Conservation (phyloP, 768 basidiomycete genomes). For the Agrocybe praecox region DNA sequence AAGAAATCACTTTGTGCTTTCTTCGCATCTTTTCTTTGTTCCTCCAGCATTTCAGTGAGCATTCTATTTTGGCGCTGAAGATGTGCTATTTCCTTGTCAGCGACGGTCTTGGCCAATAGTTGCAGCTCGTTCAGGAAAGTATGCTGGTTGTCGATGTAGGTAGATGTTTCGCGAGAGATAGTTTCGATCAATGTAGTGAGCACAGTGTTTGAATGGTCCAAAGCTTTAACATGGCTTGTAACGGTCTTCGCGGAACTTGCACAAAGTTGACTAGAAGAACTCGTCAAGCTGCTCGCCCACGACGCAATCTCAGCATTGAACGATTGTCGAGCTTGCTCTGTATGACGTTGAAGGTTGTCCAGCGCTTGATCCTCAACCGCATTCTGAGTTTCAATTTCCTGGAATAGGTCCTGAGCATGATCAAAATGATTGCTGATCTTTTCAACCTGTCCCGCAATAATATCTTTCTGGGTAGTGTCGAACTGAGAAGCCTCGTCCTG, state of each 20-base stretch:
- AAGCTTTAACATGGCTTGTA: slow-evolving; percentile 46
- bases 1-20: slow-evolving; percentile 73
- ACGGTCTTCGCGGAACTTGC: slow-evolving; percentile 45
- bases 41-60: slow-evolving; percentile 60
- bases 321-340: slow-evolving; percentile 49
- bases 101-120: slow-evolving; percentile 43
- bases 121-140: slow-evolving; percentile 53
- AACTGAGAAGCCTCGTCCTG: slow-evolving; percentile 58
- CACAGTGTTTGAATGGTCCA: slow-evolving; percentile 60
- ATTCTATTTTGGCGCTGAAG: slow-evolving; percentile 74
- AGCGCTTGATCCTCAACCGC: slow-evolving; percentile 55
- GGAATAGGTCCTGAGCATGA: slow-evolving; percentile 52
- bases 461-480: slow-evolving; percentile 56
- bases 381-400: slow-evolving; percentile 58
- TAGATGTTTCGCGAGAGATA: slow-evolving; percentile 57
- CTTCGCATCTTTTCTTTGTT: slow-evolving; percentile 68
- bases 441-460: slow-evolving; percentile 49
- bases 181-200: slow-evolving; percentile 63
- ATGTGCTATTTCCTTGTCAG: slow-evolving; percentile 51
- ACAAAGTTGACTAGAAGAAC: slow-evolving; percentile 49
- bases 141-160: slow-evolving; percentile 58
- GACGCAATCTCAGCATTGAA: slow-evolving; percentile 52
- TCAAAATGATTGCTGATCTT: slow-evolving; percentile 61
- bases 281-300: slow-evolving; percentile 59
- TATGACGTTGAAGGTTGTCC: slow-evolving; percentile 42